Base-by-base conservation (phyloP, 192 early-diverging fungal species). In the Entomortierella parvispora region DNA sequence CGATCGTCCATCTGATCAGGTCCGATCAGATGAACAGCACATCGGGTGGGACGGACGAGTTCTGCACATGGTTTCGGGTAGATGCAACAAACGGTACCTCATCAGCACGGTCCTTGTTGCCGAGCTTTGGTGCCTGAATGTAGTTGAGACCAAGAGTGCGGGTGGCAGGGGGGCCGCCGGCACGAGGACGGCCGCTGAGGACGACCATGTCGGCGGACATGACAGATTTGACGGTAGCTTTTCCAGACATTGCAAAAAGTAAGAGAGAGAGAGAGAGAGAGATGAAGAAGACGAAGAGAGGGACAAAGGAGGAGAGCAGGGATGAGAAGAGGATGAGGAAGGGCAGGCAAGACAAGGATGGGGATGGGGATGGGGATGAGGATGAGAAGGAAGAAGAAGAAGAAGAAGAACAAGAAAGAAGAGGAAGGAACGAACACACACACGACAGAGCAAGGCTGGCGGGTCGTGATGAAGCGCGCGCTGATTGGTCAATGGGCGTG, bases 141-240 rank as follows among this genome's bases (percentile, higher is more conserved):
- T 91, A 90, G 46, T 91, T 85, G 14, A 98, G 86, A 33, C 91
- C 92, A 15, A 99, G 75, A n/a, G 91, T 84, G 47, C 90, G 88
- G 74, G 97, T 97, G 1, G 92, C 85, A 42, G 96, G 94, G 26
- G 96, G 95, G 23, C 92, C 93, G 58, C 88, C 88, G 28, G 84
- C 82, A 54, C 84, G 80, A 31, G 93, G 93, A 50, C 87, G 91
- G 42, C 94, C 95, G 44, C 93, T 89, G 25, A 99, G 86, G 53
- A 97, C 87, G 42, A 99, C 84, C 55, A 93, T 93, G 86, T 98
- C 96, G 55, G 96, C 96, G 11, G 94, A 96, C 53, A 98, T 84
- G 20, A 95, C 93, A 33, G 84, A 90, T 79, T 98, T 98, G 69
- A 96, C 93, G 7, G 89, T 79, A 58, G 93, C 96, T 77, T 83